Evolutionary conservation across 805 yeast genomes (phyloP), one percentile per base, ranked within the genome.

Genomic region (Yarrowia sp.): DNA sequence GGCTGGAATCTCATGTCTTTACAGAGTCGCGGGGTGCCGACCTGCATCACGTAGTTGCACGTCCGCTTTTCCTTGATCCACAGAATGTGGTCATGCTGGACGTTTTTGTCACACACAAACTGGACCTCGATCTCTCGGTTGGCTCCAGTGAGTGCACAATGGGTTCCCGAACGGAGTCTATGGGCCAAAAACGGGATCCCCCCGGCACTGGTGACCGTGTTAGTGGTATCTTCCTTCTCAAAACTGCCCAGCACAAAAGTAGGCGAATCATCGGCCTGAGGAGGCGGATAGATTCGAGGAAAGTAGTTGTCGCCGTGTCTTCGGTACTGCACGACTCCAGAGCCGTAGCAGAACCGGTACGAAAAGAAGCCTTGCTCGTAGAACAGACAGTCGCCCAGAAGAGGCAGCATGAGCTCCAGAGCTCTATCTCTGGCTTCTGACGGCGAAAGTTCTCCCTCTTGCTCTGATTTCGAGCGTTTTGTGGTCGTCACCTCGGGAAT

Each of bases 141-240:
- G 34, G 77, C 74, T 2, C 80, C 80, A 0, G 90, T 87, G 55
- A 86, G 74, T 71, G 86, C 90, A 76, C 95, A 89, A 3, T 78
- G 66, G 20, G 83, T 83, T 9, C 94, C 95, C 75, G 77, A 67
- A 69, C 77, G 77, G 74, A 87, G 74, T 13, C 76, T 70, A 47
- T 77, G 79, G 70, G 70, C 81, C 70, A 69, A 75, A 78, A 70
- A 78, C 9, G 63, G 56, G 15, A 68, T 68, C 1, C 68, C 71
- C 15, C 69, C 70, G 42, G 63, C 52, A 30, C 76, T 69, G 76
- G 78, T 63, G 40, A 67, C 55, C 38, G 43, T 47, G 38, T 61
- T 46, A n/a, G 55, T 61, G 10, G 66, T 65, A 9, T 44, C 63
- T 1, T 52, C 53, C 33, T 61, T 53, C 9, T 47, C 68, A 50